Conservation (phyloP, 1,284 basidiomycete genomes). For the Rhodotorula sp. region DNA sequence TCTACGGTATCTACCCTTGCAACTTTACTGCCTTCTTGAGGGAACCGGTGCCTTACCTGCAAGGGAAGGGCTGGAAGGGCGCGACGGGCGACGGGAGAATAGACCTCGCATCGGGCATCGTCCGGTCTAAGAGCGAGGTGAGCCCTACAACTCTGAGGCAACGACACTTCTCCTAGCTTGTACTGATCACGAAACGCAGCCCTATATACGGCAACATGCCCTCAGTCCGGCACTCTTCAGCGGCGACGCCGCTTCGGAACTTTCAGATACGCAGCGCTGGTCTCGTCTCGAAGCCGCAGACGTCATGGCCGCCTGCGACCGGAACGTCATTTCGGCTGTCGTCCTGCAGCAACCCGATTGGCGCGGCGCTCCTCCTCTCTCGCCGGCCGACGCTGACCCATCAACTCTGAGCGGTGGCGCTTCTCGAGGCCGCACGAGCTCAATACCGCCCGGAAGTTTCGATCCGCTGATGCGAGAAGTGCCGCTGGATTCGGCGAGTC, state of each 20-base stretch:
- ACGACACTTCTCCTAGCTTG: background rate
- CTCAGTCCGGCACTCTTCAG: conserved; percentile 71
- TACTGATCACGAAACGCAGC: conserved; percentile 50
- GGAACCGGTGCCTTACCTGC: conserved; percentile 63
- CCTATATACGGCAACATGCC: conserved; percentile 66
- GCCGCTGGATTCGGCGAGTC: conserved; percentile 10
- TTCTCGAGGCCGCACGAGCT: background rate
- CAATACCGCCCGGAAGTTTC: background rate
- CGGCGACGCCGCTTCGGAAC: conserved; percentile 63
- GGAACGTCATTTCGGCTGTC: conserved; percentile 19
- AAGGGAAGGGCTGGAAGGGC: conserved; percentile 54
- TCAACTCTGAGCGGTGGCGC: background rate
- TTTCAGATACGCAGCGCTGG: conserved; percentile 66
- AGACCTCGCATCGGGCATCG: conserved; percentile 65
- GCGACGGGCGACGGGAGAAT: conserved; percentile 65
- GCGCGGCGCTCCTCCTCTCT: conserved; percentile 43
- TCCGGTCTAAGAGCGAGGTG: conserved; percentile 60
- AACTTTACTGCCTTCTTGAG: conserved; percentile 74
- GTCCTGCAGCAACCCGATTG: conserved; percentile 58
- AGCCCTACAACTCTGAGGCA: background rate
- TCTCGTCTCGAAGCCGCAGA: conserved; percentile 62
- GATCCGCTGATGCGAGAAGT: background rate
- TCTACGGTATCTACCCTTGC: conserved; percentile 85
- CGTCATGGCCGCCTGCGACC: conserved; percentile 64
- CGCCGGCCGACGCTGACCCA: background rate